A percentile compares a stretch with the other conserved stretches of the same genome.
These are phyloP conservation scores for Sanghuangporus sanghuang DNA, from an alignment of 1,284 basidiomycete genomes.

Conservation along the genomic window DNA sequence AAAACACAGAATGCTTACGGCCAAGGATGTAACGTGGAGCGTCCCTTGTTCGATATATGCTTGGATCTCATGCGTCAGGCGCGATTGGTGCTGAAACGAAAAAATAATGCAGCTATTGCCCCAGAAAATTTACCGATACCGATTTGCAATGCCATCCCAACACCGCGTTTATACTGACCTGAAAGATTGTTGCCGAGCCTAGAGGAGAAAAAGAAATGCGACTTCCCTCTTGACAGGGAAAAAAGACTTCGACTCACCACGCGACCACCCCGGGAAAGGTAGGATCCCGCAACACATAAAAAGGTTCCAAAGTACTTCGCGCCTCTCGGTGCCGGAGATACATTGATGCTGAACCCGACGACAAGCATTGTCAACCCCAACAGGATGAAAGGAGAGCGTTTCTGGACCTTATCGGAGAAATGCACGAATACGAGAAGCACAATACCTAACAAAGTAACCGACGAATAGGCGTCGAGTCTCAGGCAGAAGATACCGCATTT, in stretches of 20 bases:
- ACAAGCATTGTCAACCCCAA: constrained; percentile 48
- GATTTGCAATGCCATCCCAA: constrained; percentile 58
- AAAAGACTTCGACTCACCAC: constrained; percentile 41
- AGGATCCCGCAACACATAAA: constrained; percentile 55
- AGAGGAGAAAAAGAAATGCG: not conserved
- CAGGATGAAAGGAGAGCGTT: constrained; percentile 58
- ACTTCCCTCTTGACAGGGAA: not conserved
- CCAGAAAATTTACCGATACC: constrained; percentile 31
- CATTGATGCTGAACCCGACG: constrained; percentile 64
- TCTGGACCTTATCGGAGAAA: constrained; percentile 53
- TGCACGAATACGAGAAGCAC: constrained; percentile 47
- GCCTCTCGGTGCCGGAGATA: constrained; percentile 42
- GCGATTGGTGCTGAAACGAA: not conserved
- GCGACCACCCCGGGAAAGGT: constrained; percentile 62
- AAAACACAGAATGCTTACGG: constrained; percentile 26
- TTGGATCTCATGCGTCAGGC: constrained; percentile 42
- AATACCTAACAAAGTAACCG: constrained; percentile 36
- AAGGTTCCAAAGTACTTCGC: constrained; percentile 68
- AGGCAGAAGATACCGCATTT: not conserved
- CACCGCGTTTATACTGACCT: constrained; percentile 63
- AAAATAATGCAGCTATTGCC: not conserved
- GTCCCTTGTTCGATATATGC: constrained; percentile 53
- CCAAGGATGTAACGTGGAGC: constrained; percentile 56
- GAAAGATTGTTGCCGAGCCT: constrained; percentile 55
- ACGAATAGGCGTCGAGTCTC: not conserved